Evolutionary conservation across 169 alveolate species (phyloP).

Genomic region (Eimeria tenella): DNA sequence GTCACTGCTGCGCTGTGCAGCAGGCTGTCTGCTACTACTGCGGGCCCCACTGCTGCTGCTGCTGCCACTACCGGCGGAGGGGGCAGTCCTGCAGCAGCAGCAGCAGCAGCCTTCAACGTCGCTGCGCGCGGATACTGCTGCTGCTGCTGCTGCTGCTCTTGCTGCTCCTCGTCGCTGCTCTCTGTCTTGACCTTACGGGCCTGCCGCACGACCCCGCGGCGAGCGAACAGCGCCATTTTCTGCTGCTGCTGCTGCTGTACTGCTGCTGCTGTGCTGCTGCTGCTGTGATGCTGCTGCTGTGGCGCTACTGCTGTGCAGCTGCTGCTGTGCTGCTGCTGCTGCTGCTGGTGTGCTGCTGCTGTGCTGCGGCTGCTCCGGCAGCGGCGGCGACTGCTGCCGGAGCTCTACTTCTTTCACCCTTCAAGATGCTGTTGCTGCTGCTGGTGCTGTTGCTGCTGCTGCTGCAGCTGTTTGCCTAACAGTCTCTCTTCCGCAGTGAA

Average conservation of each 20-base stretch:
- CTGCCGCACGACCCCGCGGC: conserved; percentile 9
- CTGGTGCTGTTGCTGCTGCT: too few relatives aligned
- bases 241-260: conserved; percentile 26
- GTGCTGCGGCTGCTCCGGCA: neutral
- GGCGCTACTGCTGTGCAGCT: neutral
- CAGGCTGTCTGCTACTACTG: too few relatives aligned
- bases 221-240: conserved; percentile 26
- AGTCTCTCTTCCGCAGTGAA: neutral
- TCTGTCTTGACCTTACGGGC: conserved; percentile 30
- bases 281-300: conserved; percentile 15
- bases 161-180: conserved; percentile 33
- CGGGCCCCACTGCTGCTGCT: neutral
- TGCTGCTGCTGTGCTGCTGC: too few relatives aligned
- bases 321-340: neutral
- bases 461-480: too few relatives aligned
- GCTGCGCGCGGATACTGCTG: neutral
- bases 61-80: neutral
- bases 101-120: conserved; percentile 8
- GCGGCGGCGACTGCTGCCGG: neutral
- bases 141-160: conserved; percentile 17
- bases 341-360: conserved; percentile 16
- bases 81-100: conserved; percentile 22
- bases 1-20: too few relatives aligned
- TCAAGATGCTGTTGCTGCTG: too few relatives aligned
- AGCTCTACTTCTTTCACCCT: too few relatives aligned